Base-by-base conservation (phyloP, 208 protist species). In the Entamoeba invadens region DNA sequence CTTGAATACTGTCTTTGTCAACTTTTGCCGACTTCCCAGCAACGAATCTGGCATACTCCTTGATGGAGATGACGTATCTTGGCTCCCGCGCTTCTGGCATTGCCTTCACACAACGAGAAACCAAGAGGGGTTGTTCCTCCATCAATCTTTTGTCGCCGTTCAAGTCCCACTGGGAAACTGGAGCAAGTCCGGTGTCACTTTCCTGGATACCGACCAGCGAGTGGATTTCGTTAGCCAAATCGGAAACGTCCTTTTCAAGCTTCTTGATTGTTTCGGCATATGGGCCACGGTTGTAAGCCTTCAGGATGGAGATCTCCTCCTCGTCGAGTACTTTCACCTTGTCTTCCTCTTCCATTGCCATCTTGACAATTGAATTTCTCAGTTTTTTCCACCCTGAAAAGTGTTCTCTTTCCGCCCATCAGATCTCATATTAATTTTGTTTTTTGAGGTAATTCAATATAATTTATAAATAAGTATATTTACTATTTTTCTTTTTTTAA, bases 121-220 rank as follows among this genome's bases (percentile, higher is more conserved):
- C 96, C 95, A 99, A 98, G n/a, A 99, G 97, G 12, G 98, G 97
- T 94, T 98, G 98, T 95, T 99, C 98, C 94, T 98, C 96, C 95
- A 99, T 97, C 94, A 98, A 97, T 94, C 98, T 96, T 95, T 98
- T 98, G 95, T 99, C 99, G 47, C 96, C 97, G 93, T 98, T 97
- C 12, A 99, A 96, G 96, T 99, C 99, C 99, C 99, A 99, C 95
- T 98, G 96, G 92, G 97, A 97, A 35, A 98, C 98, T 91, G 98
- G 98, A 2, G 98, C 97, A 25, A 99, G 97, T 87, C 99, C 99
- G 93, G 99, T 99, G 96, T 99, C 99, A 92, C 97, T 98, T 95
- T 99, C 99, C 96, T 98, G 99, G 94, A 99, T 97, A 44, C 98
- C 98, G 46, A 95, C 94, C 38, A 94, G 46, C 93, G 91, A 95